Evolutionary conservation across 1,139 yeast species (phyloP), one percentile per base, ranked within the genome.

Genomic region (Casaregolazyma lundiana): DNA sequence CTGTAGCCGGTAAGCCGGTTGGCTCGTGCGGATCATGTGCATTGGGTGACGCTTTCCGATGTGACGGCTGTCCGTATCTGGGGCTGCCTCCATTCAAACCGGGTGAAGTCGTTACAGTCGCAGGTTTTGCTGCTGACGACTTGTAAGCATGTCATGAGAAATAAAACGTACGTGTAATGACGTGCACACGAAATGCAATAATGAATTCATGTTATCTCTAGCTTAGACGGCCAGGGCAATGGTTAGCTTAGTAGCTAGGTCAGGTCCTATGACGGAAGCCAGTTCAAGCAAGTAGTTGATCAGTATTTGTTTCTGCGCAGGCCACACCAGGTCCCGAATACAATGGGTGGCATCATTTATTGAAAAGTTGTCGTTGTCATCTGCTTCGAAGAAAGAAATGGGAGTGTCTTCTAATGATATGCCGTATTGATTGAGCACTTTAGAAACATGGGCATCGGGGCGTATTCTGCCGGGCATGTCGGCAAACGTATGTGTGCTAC

Each of bases 11-110:
- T 34, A 92, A 90, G 66, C 65, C 72, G 3, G 77, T 78, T 6
- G 97, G 97, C 29, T 96, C 97, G 1, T 92, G 99, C 70, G 96
- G 96, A 17, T 86, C 95, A 8, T 92, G 99, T 70, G 83, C 97
- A 0, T 75, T 92, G 48, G 98, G 99, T 35, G 98, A 92, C 66
- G 98, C 98, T 0, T 92, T 92, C 70, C 75, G 99, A 61, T 92
- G 99, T 67, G 96, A 90, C 59, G 97, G 97, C 2, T 92, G 99
- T 68, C 99, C 98, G 38, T 94, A 81, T 67, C 72, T 92, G 57
- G 98, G 99, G 0, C 74, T 94, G 48, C 98, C 99, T 7, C 97
- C 98, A 4, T 92, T 92, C 76, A 89, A 88, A 69, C 97, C 97
- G 0, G 98, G 98, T 43, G 95, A 92, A 68, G 83, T 66, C 2